phyloP scores from a whole-genome alignment of 345 rosid species.

The Mercurialis annua region DNA sequence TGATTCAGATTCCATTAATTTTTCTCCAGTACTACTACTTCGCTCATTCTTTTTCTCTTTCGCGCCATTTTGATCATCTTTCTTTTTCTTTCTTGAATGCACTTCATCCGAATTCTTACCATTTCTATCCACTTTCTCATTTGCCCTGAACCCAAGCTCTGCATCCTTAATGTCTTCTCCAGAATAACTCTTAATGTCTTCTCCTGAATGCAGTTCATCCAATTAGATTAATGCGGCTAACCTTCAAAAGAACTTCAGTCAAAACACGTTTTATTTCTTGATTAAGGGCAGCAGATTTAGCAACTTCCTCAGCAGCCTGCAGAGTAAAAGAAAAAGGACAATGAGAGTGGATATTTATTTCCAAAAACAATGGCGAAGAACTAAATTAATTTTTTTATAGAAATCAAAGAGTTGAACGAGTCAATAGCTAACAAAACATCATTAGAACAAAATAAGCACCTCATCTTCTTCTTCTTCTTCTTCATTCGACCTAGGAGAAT shows the following conservation, averaged over 20 bases:
- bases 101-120: constrained; percentile 40
- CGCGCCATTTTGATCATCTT: constrained; percentile 42
- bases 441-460: constrained; percentile 39
- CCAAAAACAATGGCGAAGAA: neutral
- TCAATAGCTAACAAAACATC: constrained; percentile 8
- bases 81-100: constrained; percentile 47
- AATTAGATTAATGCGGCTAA: constrained; percentile 29
- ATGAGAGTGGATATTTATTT: neutral
- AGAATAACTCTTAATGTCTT: constrained; percentile 37
- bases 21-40: constrained; percentile 41
- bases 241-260: constrained; percentile 96
- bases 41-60: constrained; percentile 47
- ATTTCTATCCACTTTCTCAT: constrained; percentile 37
- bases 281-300: constrained; percentile 70
- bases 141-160: constrained; percentile 27
- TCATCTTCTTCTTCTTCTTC: constrained; percentile 89
- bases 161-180: constrained; percentile 38
- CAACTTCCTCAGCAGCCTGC: constrained; percentile 80
- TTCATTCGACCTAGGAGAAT: constrained; percentile 70
- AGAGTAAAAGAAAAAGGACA: constrained; percentile 11
- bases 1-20: constrained; percentile 48
- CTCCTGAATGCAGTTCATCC: constrained; percentile 47
- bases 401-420: neutral
- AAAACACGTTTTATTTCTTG: constrained; percentile 87
- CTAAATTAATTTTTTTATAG: neutral